Evolutionary conservation across 345 rosid species (phyloP).

Genomic region (Cardamine occulta): DNA sequence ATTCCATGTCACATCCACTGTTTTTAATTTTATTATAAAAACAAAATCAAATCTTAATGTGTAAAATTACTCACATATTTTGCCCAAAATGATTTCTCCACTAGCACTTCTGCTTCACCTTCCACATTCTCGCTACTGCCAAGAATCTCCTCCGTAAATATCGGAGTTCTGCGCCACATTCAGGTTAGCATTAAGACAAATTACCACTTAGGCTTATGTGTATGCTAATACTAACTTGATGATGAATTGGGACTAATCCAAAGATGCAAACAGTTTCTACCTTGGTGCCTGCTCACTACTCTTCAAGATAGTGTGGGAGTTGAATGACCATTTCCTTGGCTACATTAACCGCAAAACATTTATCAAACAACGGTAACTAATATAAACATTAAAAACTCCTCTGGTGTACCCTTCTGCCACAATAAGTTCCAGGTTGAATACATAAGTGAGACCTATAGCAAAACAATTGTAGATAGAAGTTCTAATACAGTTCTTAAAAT

Average conservation of each 20-base stretch:
- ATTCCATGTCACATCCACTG: background rate
- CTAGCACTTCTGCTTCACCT: slow-evolving; percentile 63
- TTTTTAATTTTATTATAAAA: too few relatives aligned
- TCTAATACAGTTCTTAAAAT: background rate
- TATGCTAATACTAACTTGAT: too few relatives aligned
- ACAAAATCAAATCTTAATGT: slow-evolving; percentile 4
- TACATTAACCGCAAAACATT: slow-evolving; percentile 44
- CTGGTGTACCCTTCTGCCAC: background rate
- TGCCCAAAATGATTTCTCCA: slow-evolving; percentile 93
- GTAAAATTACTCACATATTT: slow-evolving; percentile 75
- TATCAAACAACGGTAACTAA: background rate
- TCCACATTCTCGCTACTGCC: slow-evolving; percentile 64
- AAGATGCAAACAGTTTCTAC: slow-evolving; percentile 44
- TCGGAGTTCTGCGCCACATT: slow-evolving; percentile 60
- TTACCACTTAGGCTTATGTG: background rate
- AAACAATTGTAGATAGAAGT: background rate
- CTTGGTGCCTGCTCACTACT: slow-evolving; percentile 85
- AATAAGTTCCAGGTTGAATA: background rate
- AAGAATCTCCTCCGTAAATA: slow-evolving; percentile 66
- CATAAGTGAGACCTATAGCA: background rate
- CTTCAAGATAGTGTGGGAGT: slow-evolving; percentile 79
- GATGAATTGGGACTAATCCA: background rate
- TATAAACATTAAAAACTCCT: background rate
- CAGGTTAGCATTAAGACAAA: background rate
- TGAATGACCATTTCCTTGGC: slow-evolving; percentile 92